Percentiles rank a stretch among this genome's conserved stretches.
These are phyloP conservation scores for Linderniella brevidens DNA, from an alignment of 257 asterid species.

Conservation along the genomic window DNA sequence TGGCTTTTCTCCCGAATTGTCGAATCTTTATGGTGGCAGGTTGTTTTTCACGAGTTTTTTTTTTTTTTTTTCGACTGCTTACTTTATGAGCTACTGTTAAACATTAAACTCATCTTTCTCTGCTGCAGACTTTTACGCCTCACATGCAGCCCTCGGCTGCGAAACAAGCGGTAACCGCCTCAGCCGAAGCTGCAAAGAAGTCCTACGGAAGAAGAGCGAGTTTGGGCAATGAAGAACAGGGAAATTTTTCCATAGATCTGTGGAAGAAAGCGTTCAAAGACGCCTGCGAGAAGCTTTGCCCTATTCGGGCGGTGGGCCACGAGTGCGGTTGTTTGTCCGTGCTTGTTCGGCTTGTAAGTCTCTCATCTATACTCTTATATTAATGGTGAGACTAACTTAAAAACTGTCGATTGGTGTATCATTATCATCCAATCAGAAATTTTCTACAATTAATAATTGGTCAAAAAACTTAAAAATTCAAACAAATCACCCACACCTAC, in stretches of 20 bases:
- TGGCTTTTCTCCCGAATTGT: conserved; percentile 83
- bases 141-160: conserved; percentile 70
- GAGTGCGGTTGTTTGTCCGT: conserved; percentile 80
- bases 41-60: conserved; percentile 10
- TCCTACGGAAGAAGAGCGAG: conserved; percentile 23
- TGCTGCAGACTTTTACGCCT: conserved; percentile 76
- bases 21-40: conserved; percentile 99
- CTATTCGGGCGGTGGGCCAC: conserved; percentile 56
- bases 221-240: conserved; percentile 45
- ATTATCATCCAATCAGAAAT: too few relatives aligned
- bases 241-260: conserved; percentile 53
- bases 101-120: conserved; percentile 1
- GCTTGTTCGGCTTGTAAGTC: conserved; percentile 58
- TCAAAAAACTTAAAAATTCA: too few relatives aligned
- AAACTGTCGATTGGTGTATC: too few relatives aligned
- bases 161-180: conserved; percentile 19
- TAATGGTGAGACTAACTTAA: too few relatives aligned
- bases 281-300: conserved; percentile 91
- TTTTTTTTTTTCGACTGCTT: neutral
- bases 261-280: conserved; percentile 96
- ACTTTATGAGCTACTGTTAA: neutral
- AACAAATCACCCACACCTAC: too few relatives aligned
- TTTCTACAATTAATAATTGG: too few relatives aligned
- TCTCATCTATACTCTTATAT: too few relatives aligned
- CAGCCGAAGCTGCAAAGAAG: conserved; percentile 29